A percentile compares a stretch with the other conserved stretches of the same genome.
These are phyloP conservation scores for Penicillium subrubescens DNA, from an alignment of 495 filamentous ascomycete species.

Conservation along the genomic window DNA sequence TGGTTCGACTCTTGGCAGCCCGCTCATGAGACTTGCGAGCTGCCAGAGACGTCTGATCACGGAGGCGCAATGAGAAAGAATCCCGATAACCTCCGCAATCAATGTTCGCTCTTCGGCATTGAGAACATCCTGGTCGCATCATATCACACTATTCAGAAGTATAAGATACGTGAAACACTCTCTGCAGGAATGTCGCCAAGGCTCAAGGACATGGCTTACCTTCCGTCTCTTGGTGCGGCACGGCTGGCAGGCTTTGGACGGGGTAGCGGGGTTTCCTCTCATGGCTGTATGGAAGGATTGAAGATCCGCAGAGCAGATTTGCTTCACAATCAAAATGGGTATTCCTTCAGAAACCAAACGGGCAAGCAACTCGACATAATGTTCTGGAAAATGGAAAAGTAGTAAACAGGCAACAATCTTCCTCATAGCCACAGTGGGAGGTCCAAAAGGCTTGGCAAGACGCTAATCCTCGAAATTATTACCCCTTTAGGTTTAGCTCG, in stretches of 20 bases:
- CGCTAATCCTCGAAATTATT: background rate
- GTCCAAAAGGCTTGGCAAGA: background rate
- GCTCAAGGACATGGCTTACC: background rate
- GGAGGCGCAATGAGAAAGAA: background rate
- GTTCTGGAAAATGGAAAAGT: background rate
- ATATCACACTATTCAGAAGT: background rate
- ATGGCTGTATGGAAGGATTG: background rate
- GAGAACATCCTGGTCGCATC: background rate
- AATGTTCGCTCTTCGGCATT: slow-evolving; percentile 1
- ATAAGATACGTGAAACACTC: background rate
- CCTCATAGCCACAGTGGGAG: background rate
- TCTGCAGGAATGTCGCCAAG: background rate
- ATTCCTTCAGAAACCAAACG: background rate
- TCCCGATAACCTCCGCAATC: slow-evolving; percentile 6
- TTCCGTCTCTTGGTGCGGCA: slow-evolving; percentile 4
- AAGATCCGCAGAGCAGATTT: background rate
- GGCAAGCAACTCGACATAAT: background rate
- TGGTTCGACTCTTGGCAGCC: background rate
- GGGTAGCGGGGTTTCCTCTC: slow-evolving; percentile 6
- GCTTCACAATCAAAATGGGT: background rate
- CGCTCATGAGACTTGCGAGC: background rate
- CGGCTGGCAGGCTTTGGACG: slow-evolving; percentile 6
- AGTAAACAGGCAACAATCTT: background rate
- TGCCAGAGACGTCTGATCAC: background rate
- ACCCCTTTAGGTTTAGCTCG: background rate